phyloP scores from a whole-genome alignment of 306 rosid genomes.

The Gillenia trifoliata region DNA sequence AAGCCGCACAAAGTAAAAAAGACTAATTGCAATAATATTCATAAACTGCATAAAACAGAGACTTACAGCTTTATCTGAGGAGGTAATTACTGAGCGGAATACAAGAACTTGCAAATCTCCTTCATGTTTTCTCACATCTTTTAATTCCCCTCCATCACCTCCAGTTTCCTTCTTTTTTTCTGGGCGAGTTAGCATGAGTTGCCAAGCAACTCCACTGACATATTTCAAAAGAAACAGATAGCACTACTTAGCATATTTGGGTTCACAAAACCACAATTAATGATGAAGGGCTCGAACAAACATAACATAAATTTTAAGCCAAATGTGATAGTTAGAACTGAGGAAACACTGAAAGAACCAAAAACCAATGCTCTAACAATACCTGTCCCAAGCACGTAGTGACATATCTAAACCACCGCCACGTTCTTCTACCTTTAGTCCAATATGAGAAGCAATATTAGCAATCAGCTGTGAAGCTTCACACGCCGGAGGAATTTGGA shows the following conservation, averaged over 20 bases:
- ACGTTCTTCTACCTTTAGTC: slow-evolving; percentile 56
- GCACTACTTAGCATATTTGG: slow-evolving; percentile 12
- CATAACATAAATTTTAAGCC: neutral
- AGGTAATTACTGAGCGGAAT: slow-evolving; percentile 56
- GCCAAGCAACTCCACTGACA: slow-evolving; percentile 83
- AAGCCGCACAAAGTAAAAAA: slow-evolving; percentile 10
- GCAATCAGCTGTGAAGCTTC: slow-evolving; percentile 70
- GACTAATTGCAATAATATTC: neutral
- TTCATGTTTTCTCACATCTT: slow-evolving; percentile 33
- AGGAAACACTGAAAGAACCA: slow-evolving; percentile 9
- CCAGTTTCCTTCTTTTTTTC: slow-evolving; percentile 35
- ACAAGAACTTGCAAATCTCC: slow-evolving; percentile 56
- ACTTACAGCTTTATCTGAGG: slow-evolving; percentile 75
- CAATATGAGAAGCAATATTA: slow-evolving; percentile 63
- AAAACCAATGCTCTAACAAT: neutral
- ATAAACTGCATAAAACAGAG: slow-evolving; percentile 8
- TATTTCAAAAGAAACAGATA: slow-evolving; percentile 18
- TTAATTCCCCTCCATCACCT: slow-evolving; percentile 27
- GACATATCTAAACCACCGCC: slow-evolving; percentile 66
- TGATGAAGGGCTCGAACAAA: neutral
- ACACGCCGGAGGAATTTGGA: slow-evolving; percentile 73
- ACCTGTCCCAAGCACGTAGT: slow-evolving; percentile 92
- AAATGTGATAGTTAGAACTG: neutral
- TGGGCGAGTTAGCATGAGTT: slow-evolving; percentile 55
- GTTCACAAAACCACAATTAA: neutral